Base-by-base conservation (phyloP, 2,329 filamentous ascomycete species). In the Fusarium sp. region DNA sequence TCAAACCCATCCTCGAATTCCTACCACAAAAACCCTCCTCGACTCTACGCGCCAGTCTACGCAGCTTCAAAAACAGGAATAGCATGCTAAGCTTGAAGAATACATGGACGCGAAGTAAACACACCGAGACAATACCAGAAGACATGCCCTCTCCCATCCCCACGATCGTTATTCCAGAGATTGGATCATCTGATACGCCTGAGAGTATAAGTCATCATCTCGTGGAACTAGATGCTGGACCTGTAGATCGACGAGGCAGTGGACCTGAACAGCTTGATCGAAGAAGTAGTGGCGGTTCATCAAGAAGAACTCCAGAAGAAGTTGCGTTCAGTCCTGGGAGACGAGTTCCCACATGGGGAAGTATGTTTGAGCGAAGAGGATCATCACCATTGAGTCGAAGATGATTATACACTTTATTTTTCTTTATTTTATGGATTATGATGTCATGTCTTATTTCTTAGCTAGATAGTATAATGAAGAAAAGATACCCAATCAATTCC, bases 41-140 rank as follows among this genome's bases (percentile, higher is more conserved):
- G 0, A 38, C 18, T 7, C 1, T 77, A 32, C 68, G 72, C 18
- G 65, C 70, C 24, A 72, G 74, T 18, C 46, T 76, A 4, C 65
- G 72, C 13, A 57, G 66, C 30, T 54, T 77, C 2, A 74, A 71
- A 13, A 63, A 58, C 11, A 52, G 62, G 5, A 72, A 75, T 5
- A 75, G 74, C 32, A 60, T 77, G 55, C 68, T 71, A 2, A 73
- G 72, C 27, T 59, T 79, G 2, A 72, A 72, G 0, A 56, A 73
- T n/a, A 71, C 68, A 24, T 78, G 78, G 77, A 71, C 75, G 27
- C 72, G 74, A 16, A 65, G 68, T n/a, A 76, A 71, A 3, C 43
- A 49, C 3, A 58, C 61, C 3, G 47, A 49, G 12, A 55, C 22
- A 10, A 40, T 64, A 3, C 25, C 55, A 7, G 62, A 52, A 5